These are phyloP conservation scores for Penicillium sp. DNA, from an alignment of 2,329 filamentous ascomycete species.

Conservation along the genomic window DNA sequence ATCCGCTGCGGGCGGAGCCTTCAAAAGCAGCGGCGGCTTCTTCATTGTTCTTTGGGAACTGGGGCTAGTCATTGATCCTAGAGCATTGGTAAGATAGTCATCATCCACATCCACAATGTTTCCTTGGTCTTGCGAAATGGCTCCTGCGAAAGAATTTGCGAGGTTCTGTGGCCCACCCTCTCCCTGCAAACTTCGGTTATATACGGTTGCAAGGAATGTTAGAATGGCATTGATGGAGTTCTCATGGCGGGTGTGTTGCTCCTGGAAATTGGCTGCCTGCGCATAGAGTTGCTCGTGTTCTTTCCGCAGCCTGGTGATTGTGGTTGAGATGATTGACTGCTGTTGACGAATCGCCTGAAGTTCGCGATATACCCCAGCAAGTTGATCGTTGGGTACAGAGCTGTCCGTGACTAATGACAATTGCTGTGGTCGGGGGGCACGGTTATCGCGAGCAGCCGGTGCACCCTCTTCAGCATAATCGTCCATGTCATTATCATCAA, in stretches of 20 bases:
- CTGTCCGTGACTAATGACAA: slow-evolving; percentile 36
- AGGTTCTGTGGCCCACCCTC: slow-evolving; percentile 67
- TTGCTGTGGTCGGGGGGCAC: slow-evolving; percentile 30
- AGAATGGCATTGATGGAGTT: slow-evolving; percentile 98
- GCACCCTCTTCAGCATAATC: slow-evolving; percentile 40
- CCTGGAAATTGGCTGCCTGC: slow-evolving; percentile 81
- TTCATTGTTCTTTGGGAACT: slow-evolving; percentile 37
- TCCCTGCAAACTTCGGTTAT: slow-evolving; percentile 83
- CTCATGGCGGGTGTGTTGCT: slow-evolving; percentile 88
- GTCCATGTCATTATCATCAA: slow-evolving; percentile 57
- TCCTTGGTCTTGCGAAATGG: slow-evolving; percentile 57
- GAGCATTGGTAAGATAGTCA: slow-evolving; percentile 34
- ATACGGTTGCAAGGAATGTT: slow-evolving; percentile 92
- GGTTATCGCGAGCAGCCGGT: slow-evolving; percentile 27
- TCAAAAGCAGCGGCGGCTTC: slow-evolving; percentile 41
- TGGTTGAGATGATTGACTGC: slow-evolving; percentile 73
- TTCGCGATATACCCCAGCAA: slow-evolving; percentile 68
- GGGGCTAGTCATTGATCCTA: slow-evolving; percentile 30
- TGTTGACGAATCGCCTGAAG: slow-evolving; percentile 73
- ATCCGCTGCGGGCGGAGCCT: slow-evolving; percentile 33
- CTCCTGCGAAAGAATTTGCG: slow-evolving; percentile 70
- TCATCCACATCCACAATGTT: slow-evolving; percentile 58
- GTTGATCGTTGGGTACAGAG: slow-evolving; percentile 59
- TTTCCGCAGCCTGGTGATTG: slow-evolving; percentile 68
- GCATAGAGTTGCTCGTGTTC: slow-evolving; percentile 83